Evolutionary conservation across 257 asterid species (phyloP).

Genomic region (Solanum piurae): DNA sequence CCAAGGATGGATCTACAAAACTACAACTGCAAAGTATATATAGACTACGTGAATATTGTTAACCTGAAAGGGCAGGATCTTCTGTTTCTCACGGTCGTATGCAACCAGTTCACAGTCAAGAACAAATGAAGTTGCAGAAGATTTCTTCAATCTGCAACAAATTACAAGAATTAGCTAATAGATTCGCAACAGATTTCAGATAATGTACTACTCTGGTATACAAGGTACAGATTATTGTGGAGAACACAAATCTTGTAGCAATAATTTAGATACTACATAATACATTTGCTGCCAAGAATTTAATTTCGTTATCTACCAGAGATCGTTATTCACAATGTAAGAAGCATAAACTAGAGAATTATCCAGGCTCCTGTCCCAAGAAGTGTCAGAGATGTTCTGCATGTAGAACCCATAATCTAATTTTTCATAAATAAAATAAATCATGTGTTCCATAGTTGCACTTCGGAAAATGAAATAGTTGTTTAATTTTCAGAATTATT

Average conservation of each 20-base stretch:
- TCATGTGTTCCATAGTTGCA: background rate
- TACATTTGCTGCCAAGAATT: background rate
- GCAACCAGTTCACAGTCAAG: constrained; percentile 98
- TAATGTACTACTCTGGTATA: background rate
- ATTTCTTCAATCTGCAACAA: constrained; percentile 58
- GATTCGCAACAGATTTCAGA: background rate
- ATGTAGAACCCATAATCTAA: background rate
- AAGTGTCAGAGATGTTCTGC: background rate
- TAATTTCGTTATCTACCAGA: background rate
- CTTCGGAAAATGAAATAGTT: background rate
- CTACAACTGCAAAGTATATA: background rate
- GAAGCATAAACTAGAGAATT: background rate
- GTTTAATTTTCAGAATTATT: background rate
- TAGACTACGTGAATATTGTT: background rate
- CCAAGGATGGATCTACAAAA: background rate
- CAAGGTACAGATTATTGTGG: background rate
- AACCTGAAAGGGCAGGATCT: constrained; percentile 92
- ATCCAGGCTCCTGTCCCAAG: background rate
- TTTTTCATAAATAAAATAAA: background rate
- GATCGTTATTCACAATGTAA: background rate
- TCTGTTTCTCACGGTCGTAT: constrained; percentile 80
- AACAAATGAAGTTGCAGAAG: constrained; percentile 74
- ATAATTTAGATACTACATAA: background rate
- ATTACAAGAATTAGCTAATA: constrained; percentile 3
- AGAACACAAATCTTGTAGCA: background rate